Percentiles rank a stretch among this genome's conserved stretches.
Conservation (phyloP, 148 eudicot species). For the Chenopodium album region DNA sequence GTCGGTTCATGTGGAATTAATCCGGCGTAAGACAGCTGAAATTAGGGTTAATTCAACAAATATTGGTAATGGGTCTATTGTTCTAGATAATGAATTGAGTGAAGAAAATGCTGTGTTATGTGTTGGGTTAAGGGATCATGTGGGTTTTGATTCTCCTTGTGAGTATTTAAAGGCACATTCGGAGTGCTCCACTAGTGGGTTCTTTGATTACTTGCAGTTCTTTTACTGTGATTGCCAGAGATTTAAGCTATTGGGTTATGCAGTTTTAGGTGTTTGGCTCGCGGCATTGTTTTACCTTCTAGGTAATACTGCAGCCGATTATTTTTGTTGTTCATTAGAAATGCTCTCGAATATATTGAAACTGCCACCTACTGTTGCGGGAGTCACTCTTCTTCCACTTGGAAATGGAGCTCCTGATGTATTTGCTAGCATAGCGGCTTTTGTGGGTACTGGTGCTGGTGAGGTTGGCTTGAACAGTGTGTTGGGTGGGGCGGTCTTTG, state of each 20-base stretch:
- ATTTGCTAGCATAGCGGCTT: conserved; percentile 94
- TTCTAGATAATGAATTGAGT: conserved; percentile 23
- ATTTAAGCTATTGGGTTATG: conserved; percentile 48
- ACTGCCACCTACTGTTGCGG: conserved; percentile 89
- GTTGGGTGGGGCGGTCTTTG: conserved; percentile 92
- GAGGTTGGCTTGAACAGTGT: conserved; percentile 91
- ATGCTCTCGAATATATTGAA: conserved; percentile 73
- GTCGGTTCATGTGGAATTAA: conserved; percentile 19
- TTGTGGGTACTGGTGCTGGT: conserved; percentile 76
- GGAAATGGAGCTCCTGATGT: conserved; percentile 99
- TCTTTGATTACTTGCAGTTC: conserved; percentile 71
- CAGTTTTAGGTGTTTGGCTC: conserved; percentile 69
- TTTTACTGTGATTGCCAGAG: conserved; percentile 69
- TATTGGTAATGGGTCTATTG: conserved; percentile 31
- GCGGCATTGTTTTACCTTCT: conserved; percentile 81
- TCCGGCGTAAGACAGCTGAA: conserved; percentile 49
- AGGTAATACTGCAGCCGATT: conserved; percentile 97
- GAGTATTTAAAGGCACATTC: conserved; percentile 77
- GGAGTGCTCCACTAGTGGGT: conserved; percentile 66
- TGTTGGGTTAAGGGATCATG: conserved; percentile 48
- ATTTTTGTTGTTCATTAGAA: conserved; percentile 86
- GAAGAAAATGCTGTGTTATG: conserved; percentile 46
- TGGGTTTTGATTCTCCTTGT: conserved; percentile 51
- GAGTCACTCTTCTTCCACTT: conserved; percentile 86
- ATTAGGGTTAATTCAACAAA: conserved; percentile 38